phyloP scores from a whole-genome alignment of 768 basidiomycete genomes.

The Amanita exitialis region DNA sequence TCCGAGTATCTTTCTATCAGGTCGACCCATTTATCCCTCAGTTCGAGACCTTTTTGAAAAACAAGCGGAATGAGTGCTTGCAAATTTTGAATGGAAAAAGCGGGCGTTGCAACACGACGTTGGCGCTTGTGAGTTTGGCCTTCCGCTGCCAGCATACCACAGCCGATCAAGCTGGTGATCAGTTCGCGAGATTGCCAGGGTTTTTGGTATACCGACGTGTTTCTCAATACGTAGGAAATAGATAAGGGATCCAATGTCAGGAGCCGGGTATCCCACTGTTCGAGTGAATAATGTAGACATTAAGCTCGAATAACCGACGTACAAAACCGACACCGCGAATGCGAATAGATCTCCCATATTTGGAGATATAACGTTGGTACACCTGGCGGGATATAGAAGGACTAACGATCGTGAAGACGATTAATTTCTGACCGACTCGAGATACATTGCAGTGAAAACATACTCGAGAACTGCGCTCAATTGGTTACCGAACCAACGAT shows the following conservation, averaged over 20 bases:
- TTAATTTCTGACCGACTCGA: neutral
- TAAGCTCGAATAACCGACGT: constrained; percentile 18
- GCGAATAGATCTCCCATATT: constrained; percentile 62
- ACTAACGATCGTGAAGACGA: constrained; percentile 20
- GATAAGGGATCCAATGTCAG: constrained; percentile 76
- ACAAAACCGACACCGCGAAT: constrained; percentile 63
- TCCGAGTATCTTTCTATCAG: constrained; percentile 22
- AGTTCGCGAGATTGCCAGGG: constrained; percentile 70
- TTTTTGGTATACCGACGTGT: constrained; percentile 70
- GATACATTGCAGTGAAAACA: neutral
- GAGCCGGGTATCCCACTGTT: constrained; percentile 70
- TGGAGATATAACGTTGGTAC: constrained; percentile 41
- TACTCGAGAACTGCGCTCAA: constrained; percentile 50
- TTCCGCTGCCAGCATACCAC: constrained; percentile 75
- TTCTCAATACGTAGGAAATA: constrained; percentile 62
- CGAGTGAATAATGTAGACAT: neutral
- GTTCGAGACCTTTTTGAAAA: constrained; percentile 54
- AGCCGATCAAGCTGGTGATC: constrained; percentile 72
- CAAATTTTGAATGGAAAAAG: constrained; percentile 74
- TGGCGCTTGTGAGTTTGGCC: constrained; percentile 74
- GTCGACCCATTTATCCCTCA: constrained; percentile 51
- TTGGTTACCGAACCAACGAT: constrained; percentile 41
- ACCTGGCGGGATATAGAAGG: constrained; percentile 40
- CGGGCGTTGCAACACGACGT: constrained; percentile 64
- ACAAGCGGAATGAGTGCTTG: constrained; percentile 63